phyloP scores from a whole-genome alignment of 1,284 basidiomycete genomes.

The Cutaneotrichosporon cutaneum region DNA sequence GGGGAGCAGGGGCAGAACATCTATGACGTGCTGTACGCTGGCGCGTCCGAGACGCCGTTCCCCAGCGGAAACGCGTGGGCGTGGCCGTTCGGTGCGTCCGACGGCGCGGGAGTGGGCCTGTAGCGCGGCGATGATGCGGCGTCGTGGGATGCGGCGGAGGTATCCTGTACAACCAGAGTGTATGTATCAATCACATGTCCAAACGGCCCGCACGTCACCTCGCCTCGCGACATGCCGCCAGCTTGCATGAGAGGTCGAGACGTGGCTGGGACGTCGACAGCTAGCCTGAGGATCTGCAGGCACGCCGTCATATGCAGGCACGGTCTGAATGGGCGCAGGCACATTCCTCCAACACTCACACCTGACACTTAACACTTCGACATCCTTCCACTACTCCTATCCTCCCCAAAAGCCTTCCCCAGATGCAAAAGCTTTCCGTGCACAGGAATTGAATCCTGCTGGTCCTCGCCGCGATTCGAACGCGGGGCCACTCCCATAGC shows the following conservation, averaged over 20 bases:
- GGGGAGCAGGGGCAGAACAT: slow-evolving; percentile 8
- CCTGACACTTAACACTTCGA: too few relatives aligned
- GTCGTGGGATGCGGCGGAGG: too few relatives aligned
- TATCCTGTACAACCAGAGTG: neutral
- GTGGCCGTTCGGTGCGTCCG: slow-evolving; percentile 15
- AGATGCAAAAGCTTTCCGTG: neutral
- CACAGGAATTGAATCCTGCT: neutral
- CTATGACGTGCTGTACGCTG: slow-evolving; percentile 19
- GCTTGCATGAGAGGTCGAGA: too few relatives aligned
- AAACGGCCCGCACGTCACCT: neutral
- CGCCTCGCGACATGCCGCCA: too few relatives aligned
- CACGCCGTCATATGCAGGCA: too few relatives aligned
- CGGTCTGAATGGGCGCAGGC: too few relatives aligned
- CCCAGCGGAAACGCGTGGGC: slow-evolving; percentile 15
- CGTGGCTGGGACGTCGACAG: too few relatives aligned
- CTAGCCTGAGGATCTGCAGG: too few relatives aligned
- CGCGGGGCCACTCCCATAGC: slow-evolving; percentile 1
- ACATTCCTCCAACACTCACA: too few relatives aligned
- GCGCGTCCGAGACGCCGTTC: slow-evolving; percentile 5
- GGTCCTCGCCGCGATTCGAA: slow-evolving; percentile 2
- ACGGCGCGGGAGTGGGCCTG: neutral
- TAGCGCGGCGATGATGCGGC: neutral
- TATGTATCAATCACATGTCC: slow-evolving; percentile 2
- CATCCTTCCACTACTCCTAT: too few relatives aligned
- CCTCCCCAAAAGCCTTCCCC: too few relatives aligned